Evolutionary conservation across 768 basidiomycete genomes (phyloP), one percentile per base, ranked within the genome.

Genomic region (Mycena polygramma): DNA sequence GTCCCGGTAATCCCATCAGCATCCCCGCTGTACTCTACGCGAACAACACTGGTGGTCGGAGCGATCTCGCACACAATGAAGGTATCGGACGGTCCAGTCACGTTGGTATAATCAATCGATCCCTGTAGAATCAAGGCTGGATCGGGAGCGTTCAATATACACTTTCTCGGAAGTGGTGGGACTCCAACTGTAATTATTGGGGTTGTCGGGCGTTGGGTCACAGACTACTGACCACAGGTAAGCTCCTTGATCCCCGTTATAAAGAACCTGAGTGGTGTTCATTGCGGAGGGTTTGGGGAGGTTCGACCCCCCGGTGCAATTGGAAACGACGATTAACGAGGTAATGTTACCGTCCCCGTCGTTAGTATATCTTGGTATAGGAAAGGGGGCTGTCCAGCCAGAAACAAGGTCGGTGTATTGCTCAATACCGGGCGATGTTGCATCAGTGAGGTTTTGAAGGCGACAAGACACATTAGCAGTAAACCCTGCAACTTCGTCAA

Each of bases 51-150:
- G 2, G 30, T 58, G 35, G 24, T 58, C 5, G 67, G 68, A 2
- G 68, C 61, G n/a, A 69, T 15, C 17, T 69, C 30, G 55, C 68
- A 69, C 35, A 68, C 66, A 36, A 68, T 51, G 59, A 61, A 68
- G 59, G 52, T 63, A 0, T 57, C 61, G 55, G 36, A 41, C 2
- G 53, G 14, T n/a, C 68, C 68, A 4, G 54, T 63, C 2, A 69
- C 19, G 26, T 35, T 46, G 11, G 61, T 57, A 20, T 69, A 69
- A 52, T 63, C 62, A 17, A 53, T 61, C 43, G 45, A 24, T 2
- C 46, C 60, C 26, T 55, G 57, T 45, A 63, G 19, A 45, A 69
- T 69, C 35, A 69, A 52, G 55, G 68, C 68, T 69, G 48, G n/a
- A n/a, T 30, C 4, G 55, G 24, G n/a, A n/a, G 22, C 22, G 15